A percentile compares a stretch with the other conserved stretches of the same genome.
Conservation (phyloP, 2,329 filamentous ascomycete species). For the Knufia fluminis region DNA sequence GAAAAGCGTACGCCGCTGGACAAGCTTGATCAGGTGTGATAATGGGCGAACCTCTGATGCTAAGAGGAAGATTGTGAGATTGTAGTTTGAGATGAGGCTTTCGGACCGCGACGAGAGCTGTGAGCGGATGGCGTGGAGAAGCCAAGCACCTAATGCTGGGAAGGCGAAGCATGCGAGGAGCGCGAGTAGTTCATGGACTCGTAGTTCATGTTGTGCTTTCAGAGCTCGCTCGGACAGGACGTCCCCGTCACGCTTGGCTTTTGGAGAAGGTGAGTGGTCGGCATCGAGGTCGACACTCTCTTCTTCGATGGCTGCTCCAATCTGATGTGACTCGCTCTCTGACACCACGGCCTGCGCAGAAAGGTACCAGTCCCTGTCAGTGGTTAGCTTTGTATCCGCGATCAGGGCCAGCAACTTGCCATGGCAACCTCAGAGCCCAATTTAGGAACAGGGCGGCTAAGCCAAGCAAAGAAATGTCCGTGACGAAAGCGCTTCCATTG, state of each 20-base stretch:
- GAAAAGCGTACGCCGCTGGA: conserved; percentile 69
- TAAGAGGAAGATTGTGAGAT: conserved; percentile 80
- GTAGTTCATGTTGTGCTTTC: conserved; percentile 53
- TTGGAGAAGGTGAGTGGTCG: conserved; percentile 6
- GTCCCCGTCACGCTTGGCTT: background rate
- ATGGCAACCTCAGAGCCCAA: conserved; percentile 84
- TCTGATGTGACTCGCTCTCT: conserved; percentile 35
- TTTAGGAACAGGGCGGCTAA: conserved; percentile 80
- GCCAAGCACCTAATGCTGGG: conserved; percentile 68
- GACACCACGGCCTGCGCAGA: conserved; percentile 55
- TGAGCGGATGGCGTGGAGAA: conserved; percentile 70
- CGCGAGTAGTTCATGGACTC: conserved; percentile 64
- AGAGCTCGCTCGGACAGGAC: conserved; percentile 10
- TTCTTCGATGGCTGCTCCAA: conserved; percentile 14
- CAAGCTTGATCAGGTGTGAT: conserved; percentile 70
- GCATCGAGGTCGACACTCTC: conserved; percentile 10
- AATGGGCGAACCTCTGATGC: conserved; percentile 77
- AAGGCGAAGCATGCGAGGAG: conserved; percentile 69
- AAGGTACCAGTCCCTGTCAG: conserved; percentile 60
- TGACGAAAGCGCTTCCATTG: conserved; percentile 73
- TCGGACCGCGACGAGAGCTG: conserved; percentile 78
- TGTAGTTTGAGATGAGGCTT: conserved; percentile 83
- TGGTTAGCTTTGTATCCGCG: conserved; percentile 1
- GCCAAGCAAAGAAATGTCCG: conserved; percentile 71
- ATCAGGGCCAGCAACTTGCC: conserved; percentile 43